These are phyloP conservation scores for Fonsecaea pugnacius DNA, from an alignment of 2,329 filamentous ascomycete species.

Conservation along the genomic window DNA sequence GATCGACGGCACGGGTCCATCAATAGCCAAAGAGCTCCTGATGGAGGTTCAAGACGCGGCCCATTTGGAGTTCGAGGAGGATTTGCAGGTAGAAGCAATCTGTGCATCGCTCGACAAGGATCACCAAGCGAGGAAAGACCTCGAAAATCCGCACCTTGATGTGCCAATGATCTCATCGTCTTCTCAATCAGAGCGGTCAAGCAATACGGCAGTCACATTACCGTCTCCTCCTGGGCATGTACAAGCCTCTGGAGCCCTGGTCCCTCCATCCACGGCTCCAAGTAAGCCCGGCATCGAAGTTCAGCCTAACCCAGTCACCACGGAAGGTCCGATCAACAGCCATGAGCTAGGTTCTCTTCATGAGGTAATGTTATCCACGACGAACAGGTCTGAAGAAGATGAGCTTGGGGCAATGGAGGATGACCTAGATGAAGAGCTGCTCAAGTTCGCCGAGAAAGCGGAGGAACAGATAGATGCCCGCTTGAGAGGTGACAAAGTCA, in stretches of 20 bases:
- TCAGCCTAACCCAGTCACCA: background rate
- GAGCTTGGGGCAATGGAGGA: background rate
- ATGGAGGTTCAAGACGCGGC: background rate
- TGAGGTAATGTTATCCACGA: background rate
- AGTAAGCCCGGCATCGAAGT: background rate
- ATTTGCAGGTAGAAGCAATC: background rate
- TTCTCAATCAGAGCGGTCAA: background rate
- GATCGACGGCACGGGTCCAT: background rate
- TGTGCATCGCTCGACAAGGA: background rate
- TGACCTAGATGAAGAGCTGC: conserved; percentile 5
- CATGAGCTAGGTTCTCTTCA: background rate
- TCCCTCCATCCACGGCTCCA: background rate
- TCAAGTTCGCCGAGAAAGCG: conserved; percentile 5
- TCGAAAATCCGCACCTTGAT: conserved; percentile 1
- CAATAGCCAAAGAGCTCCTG: background rate
- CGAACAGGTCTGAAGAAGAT: background rate
- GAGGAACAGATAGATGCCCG: conserved; percentile 2
- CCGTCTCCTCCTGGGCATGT: background rate
- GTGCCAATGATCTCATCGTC: conserved; percentile 5
- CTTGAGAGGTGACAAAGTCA: conserved; percentile 3
- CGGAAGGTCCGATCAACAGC: background rate
- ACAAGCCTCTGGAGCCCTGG: background rate
- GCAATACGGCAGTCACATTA: background rate
- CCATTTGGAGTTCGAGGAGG: background rate
- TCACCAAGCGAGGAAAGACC: background rate